Evolutionary conservation across 1,284 basidiomycete species (phyloP).

Genomic region (Papiliotrema flavescens): DNA sequence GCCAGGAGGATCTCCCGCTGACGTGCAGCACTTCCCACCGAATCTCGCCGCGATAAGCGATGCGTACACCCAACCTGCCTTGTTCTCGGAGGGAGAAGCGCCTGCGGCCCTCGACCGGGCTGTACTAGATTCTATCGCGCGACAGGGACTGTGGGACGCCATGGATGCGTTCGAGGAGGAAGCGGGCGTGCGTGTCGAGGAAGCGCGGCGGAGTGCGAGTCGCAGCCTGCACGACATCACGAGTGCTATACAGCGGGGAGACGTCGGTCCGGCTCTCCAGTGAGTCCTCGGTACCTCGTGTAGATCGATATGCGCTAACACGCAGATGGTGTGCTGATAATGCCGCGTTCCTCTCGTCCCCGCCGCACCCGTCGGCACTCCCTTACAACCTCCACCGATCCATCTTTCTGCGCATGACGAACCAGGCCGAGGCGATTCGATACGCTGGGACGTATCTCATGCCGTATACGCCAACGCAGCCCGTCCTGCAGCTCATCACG

Average conservation of each 20-base stretch:
- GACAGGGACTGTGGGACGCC: constrained; percentile 39
- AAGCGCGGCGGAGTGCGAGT: constrained; percentile 60
- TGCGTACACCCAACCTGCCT: constrained; percentile 42
- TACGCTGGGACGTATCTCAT: constrained; percentile 71
- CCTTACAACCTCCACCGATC: constrained; percentile 85
- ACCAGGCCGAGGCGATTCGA: constrained; percentile 55
- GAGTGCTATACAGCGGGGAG: constrained; percentile 61
- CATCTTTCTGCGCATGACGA: constrained; percentile 70
- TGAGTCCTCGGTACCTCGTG: constrained; percentile 49
- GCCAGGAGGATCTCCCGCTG: background rate
- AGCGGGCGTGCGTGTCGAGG: constrained; percentile 60
- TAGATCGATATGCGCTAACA: constrained; percentile 4
- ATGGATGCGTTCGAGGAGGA: constrained; percentile 55
- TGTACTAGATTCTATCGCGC: constrained; percentile 41
- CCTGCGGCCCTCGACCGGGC: constrained; percentile 32
- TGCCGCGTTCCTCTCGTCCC: constrained; percentile 60
- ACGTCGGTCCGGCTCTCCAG: constrained; percentile 70
- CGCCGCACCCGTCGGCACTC: constrained; percentile 63
- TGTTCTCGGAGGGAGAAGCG: constrained; percentile 37
- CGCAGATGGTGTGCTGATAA: constrained; percentile 72
- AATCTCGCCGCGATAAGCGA: constrained; percentile 39
- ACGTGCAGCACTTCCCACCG: constrained; percentile 37
- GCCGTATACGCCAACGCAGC: constrained; percentile 63
- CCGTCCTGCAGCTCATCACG: constrained; percentile 69
- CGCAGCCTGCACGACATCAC: constrained; percentile 70